Evolutionary conservation across 768 basidiomycete species (phyloP).

Genomic region (Mycena capillaripes): DNA sequence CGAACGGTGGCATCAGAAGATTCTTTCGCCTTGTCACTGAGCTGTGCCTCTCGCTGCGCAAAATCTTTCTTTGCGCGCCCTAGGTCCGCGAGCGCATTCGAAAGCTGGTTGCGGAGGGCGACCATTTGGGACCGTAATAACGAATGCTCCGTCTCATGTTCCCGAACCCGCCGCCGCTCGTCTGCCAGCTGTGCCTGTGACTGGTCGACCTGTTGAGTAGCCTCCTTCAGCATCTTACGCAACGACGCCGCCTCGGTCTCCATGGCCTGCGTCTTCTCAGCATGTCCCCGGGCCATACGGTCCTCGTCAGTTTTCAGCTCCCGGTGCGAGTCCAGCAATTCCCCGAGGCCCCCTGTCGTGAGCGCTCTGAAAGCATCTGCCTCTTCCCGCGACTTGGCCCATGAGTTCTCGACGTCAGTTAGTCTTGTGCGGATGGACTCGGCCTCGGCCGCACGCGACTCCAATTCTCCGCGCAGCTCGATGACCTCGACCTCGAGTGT

Average conservation of each 20-base stretch:
- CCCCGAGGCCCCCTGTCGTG: conserved; percentile 88
- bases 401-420: conserved; percentile 88
- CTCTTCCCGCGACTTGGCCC: conserved; percentile 94
- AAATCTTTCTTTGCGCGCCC: conserved; percentile 81
- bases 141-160: conserved; percentile 75
- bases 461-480: conserved; percentile 86
- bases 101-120: conserved; percentile 80
- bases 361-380: conserved; percentile 90
- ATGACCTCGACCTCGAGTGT: conserved; percentile 83
- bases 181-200: conserved; percentile 73
- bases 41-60: conserved; percentile 71
- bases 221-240: conserved; percentile 85
- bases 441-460: conserved; percentile 79
- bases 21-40: conserved; percentile 75
- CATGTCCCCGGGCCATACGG: conserved; percentile 78
- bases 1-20: conserved; percentile 80
- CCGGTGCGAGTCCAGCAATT: conserved; percentile 89
- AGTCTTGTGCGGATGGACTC: conserved; percentile 77
- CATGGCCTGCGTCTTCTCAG: conserved; percentile 86
- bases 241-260: conserved; percentile 84
- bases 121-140: conserved; percentile 80
- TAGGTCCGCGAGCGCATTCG: conserved; percentile 75
- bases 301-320: conserved; percentile 90
- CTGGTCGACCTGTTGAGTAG: conserved; percentile 78
- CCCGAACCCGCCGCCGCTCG: conserved; percentile 75